Base-by-base conservation (phyloP, 805 yeast species). In the Saturnispora galanensis region DNA sequence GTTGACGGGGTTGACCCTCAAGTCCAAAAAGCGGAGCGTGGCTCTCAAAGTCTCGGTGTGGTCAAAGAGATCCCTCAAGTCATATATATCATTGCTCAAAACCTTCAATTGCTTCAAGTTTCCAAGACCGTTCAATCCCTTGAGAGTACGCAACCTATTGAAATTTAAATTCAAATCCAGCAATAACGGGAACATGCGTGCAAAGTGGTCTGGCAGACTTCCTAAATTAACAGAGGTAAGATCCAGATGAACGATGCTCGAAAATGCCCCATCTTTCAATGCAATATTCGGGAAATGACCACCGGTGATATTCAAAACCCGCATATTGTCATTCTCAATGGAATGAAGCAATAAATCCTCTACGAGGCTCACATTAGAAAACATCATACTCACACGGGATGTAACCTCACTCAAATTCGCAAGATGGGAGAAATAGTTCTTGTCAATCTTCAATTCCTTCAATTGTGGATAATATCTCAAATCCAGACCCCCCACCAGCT, bases 1-100 rank as follows among this genome's bases (percentile, higher is more conserved):
- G 35, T 69, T 74, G 26, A 73, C 47, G 12, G 76, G 72, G 50
- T 76, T 76, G 44, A 74, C 67, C 32, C 80, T 60, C 39, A 74
- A 45, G 53, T 76, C 81, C 13, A 76, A 52, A 8, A 65, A 57
- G 45, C 55, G 59, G 49, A 76, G 52, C 3, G 60, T 52, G 3
- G 47, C 42, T 36, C 77, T 54, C 4, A 53, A 35, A 0, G 63
- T 51, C 0, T 59, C 60, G 4, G 60, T 51, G 29, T 66, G 49
- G 2, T 66, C 58, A 4, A 55, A 51, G 9, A 74, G 50, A 1
- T 71, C 49, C 10, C 52, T 53, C 5, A 68, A 55, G 29, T 58
- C 62, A 6, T 52, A 42, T n/a, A 76, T 52, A 33, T 65, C 61
- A 50, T 76, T 76, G 48, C 78, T 72, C 12, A 76, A 62, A 38